These are phyloP conservation scores for Trametes elegans DNA, from an alignment of 768 basidiomycete genomes.

Conservation along the genomic window DNA sequence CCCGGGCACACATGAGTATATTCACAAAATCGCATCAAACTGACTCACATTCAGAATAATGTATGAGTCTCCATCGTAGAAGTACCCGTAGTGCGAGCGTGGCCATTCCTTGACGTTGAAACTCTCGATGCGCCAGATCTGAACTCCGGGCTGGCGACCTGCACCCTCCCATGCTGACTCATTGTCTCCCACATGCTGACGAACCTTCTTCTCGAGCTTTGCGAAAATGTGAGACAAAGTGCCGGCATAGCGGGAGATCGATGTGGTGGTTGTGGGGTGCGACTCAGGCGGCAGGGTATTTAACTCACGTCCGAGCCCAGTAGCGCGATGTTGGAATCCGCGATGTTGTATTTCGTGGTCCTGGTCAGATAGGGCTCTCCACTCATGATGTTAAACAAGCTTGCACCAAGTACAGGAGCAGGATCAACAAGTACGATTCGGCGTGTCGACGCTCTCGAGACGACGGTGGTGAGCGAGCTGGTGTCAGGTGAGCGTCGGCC, in stretches of 20 bases:
- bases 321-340: conserved; percentile 61
- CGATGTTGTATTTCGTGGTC: conserved; percentile 51
- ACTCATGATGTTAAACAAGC: not conserved
- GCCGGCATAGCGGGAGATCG: too few relatives aligned
- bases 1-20: not conserved
- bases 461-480: too few relatives aligned
- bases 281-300: not conserved
- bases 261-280: not conserved
- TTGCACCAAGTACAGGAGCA: not conserved
- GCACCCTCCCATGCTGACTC: conserved; percentile 52
- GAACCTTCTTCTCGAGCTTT: conserved; percentile 57
- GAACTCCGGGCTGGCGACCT: conserved; percentile 41
- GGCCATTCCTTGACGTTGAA: conserved; percentile 57
- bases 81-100: conserved; percentile 46
- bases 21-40: not conserved
- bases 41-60: conserved; percentile 55
- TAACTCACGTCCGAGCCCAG: conserved; percentile 57
- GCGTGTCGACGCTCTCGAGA: too few relatives aligned
- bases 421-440: not conserved
- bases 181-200: conserved; percentile 48
- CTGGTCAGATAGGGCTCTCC: conserved; percentile 33
- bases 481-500: too few relatives aligned
- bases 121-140: conserved; percentile 60
- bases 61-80: conserved; percentile 67
- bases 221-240: not conserved